phyloP scores from a whole-genome alignment of 2,329 filamentous ascomycete species.

The Aspergillus phoenicis region DNA sequence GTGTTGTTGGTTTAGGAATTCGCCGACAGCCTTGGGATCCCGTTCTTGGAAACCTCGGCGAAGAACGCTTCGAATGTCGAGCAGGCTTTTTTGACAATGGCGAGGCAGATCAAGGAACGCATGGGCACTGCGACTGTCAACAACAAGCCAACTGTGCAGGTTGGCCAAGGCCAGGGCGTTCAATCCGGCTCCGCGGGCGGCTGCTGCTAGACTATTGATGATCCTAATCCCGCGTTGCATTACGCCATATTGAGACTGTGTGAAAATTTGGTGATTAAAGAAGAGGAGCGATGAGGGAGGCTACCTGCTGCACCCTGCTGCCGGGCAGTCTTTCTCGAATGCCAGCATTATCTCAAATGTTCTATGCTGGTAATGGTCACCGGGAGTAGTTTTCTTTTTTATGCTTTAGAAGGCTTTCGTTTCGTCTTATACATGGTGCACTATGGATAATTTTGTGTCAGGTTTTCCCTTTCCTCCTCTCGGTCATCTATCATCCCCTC shows the following conservation, averaged over 20 bases:
- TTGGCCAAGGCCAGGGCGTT: constrained; percentile 91
- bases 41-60: constrained; percentile 98
- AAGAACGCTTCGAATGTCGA: constrained; percentile 99
- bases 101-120: constrained; percentile 98
- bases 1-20: constrained; percentile 71
- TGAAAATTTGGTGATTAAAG: constrained; percentile 5
- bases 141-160: constrained; percentile 97
- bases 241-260: constrained; percentile 9
- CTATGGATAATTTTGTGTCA: constrained; percentile 25
- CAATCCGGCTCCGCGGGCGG: constrained; percentile 81
- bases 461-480: constrained; percentile 19
- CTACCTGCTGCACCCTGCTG: constrained; percentile 5
- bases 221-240: constrained; percentile 26
- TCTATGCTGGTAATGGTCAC: constrained; percentile 18
- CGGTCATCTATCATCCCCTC: constrained; percentile 23
- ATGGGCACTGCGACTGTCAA: constrained; percentile 98
- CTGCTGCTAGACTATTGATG: constrained; percentile 73
- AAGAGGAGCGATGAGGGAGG: constrained; percentile 4
- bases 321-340: constrained; percentile 6
- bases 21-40: constrained; percentile 96
- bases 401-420: constrained; percentile 38
- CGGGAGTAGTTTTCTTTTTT: constrained; percentile 28
- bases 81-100: constrained; percentile 99
- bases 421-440: constrained; percentile 34
- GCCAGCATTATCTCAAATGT: neutral